Percentiles rank a stretch among this genome's conserved stretches.
These are phyloP conservation scores for Leptographium radiaticola DNA, from an alignment of 2,329 filamentous ascomycete species.

Conservation along the genomic window DNA sequence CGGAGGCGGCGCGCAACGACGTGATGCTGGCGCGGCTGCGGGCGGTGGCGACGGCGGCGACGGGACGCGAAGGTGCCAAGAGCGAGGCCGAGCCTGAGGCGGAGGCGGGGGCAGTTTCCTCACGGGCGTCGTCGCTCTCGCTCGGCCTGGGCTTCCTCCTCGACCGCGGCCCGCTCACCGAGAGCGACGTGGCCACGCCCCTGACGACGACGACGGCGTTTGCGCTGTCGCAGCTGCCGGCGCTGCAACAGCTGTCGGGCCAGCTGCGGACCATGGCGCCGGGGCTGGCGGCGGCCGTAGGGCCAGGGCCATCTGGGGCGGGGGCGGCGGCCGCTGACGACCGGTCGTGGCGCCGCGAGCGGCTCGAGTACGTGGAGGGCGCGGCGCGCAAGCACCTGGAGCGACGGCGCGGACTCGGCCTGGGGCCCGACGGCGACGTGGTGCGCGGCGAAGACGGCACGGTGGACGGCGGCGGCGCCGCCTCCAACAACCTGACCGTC, in stretches of 20 bases:
- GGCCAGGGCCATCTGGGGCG: not conserved
- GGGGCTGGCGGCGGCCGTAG: conserved; percentile 33
- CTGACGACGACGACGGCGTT: conserved; percentile 64
- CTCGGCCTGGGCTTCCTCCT: conserved; percentile 50
- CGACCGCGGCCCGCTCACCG: conserved; percentile 35
- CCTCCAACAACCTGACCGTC: conserved; percentile 31
- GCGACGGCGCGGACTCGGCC: conserved; percentile 50
- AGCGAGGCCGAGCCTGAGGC: conserved; percentile 14
- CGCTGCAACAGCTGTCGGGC: conserved; percentile 53
- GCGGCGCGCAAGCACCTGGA: conserved; percentile 69
- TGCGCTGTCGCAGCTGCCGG: conserved; percentile 69
- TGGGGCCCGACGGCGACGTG: conserved; percentile 47
- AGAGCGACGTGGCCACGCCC: conserved; percentile 38
- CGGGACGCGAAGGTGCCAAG: not conserved
- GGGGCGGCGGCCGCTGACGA: conserved; percentile 7
- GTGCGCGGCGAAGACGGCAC: conserved; percentile 24
- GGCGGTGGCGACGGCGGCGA: conserved; percentile 16
- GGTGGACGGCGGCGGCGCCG: conserved; percentile 12
- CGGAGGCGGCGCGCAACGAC: conserved; percentile 61
- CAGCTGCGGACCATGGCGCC: conserved; percentile 53
- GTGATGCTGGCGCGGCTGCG: conserved; percentile 54
- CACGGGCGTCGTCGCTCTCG: conserved; percentile 17
- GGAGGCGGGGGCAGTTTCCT: no score
- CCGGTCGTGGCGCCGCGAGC: conserved; percentile 53
- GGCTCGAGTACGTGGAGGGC: conserved; percentile 71